Conservation (phyloP, 2,329 filamentous ascomycete species). For the Trichoderma harzianum region DNA sequence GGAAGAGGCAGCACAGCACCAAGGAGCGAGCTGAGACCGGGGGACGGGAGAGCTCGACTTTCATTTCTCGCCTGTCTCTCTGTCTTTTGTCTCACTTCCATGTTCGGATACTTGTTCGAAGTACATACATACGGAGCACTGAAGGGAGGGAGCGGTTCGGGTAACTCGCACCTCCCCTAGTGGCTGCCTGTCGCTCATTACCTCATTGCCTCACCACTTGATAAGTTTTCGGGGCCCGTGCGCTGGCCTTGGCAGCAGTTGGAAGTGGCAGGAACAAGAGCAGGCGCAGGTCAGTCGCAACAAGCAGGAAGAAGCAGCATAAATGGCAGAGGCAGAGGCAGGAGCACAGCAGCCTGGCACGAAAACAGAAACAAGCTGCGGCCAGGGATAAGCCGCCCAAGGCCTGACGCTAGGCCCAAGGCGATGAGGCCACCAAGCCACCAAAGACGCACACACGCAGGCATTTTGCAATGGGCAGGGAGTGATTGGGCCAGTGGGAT, state of each 20-base stretch:
- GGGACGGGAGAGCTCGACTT: not conserved
- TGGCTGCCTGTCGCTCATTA: conserved; percentile 4
- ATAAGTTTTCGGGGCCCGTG: conserved; percentile 7
- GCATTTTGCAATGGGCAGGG: not conserved
- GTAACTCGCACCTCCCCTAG: not conserved
- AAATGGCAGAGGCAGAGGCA: not conserved
- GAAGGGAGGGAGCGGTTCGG: not conserved
- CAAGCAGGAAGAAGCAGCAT: not conserved
- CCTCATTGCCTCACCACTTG: conserved; percentile 6
- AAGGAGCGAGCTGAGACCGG: not conserved
- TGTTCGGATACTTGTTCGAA: not conserved
- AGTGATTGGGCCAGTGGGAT: not conserved
- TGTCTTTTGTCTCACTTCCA: not conserved
- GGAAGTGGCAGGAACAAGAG: not conserved
- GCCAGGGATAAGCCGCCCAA: conserved; percentile 4
- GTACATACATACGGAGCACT: not conserved
- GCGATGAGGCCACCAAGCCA: conserved; percentile 15
- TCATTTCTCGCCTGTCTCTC: not conserved
- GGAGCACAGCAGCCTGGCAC: conserved; percentile 1
- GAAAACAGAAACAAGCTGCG: not conserved
- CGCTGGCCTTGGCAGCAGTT: not conserved
- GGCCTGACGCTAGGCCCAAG: conserved; percentile 1
- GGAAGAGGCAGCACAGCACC: not conserved
- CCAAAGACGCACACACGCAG: not conserved
- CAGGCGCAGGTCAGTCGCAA: not conserved